Evolutionary conservation across 768 basidiomycete genomes (phyloP).

Genomic region (Kwoniella bestiolae): DNA sequence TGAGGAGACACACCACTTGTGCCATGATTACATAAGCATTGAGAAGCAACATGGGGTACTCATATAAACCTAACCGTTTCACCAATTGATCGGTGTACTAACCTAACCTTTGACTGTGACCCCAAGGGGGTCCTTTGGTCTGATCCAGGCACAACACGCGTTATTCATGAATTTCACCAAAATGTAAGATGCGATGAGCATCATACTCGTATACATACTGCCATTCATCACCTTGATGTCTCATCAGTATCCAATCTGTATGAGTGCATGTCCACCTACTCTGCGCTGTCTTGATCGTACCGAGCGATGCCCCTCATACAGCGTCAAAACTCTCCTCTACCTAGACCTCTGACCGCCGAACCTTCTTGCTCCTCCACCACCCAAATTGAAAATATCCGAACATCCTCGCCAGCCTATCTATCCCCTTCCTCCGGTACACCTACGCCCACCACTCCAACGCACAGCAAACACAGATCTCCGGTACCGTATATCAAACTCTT

Average conservation of each 20-base stretch:
- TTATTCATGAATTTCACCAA: background rate
- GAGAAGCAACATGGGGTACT: too few relatives aligned
- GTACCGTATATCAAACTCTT: constrained; percentile 36
- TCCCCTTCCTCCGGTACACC: constrained; percentile 1
- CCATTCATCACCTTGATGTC: background rate
- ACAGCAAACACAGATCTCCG: constrained; percentile 17
- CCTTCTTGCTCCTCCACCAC: too few relatives aligned
- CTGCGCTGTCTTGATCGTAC: too few relatives aligned
- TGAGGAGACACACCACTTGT: too few relatives aligned
- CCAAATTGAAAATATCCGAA: background rate
- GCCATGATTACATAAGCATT: too few relatives aligned
- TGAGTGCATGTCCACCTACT: too few relatives aligned
- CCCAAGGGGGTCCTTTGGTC: background rate
- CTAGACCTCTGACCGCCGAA: background rate
- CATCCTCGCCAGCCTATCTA: constrained; percentile 6
- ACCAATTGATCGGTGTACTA: background rate
- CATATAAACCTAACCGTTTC: too few relatives aligned
- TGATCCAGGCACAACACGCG: background rate
- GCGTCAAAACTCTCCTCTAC: constrained; percentile 7
- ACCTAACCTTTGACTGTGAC: background rate
- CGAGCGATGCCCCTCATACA: constrained; percentile 2
- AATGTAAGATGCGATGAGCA: background rate
- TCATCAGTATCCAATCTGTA: too few relatives aligned
- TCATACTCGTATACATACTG: too few relatives aligned
- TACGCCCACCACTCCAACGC: background rate